Percentiles rank a stretch among this genome's conserved stretches.
phyloP scores from a whole-genome alignment of 352 stramenopile species.

The Phytophthora ramorum region DNA sequence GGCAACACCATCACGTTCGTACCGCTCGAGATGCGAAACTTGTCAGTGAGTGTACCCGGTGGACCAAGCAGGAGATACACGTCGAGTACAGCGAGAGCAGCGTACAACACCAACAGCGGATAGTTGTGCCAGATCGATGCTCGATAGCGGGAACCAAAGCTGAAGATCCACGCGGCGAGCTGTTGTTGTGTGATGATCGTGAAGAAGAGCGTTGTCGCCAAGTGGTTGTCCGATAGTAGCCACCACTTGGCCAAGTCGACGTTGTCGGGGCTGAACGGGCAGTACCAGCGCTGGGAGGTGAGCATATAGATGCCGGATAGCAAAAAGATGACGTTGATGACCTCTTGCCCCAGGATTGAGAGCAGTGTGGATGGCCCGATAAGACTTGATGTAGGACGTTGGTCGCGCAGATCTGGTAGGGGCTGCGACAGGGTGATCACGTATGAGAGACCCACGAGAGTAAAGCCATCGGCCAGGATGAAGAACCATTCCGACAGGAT shows the following conservation, averaged over 20 bases:
- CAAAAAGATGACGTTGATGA: constrained; percentile 64
- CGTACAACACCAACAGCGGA: constrained; percentile 30
- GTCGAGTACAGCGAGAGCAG: constrained; percentile 30
- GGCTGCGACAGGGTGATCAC: constrained; percentile 70
- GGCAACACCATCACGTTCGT: constrained; percentile 61
- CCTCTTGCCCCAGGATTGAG: constrained; percentile 50
- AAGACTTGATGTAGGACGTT: constrained; percentile 61
- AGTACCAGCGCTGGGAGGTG: constrained; percentile 34
- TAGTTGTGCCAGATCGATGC: constrained; percentile 42
- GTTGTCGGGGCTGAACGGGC: constrained; percentile 40
- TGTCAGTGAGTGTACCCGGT: constrained; percentile 39
- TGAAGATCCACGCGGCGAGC: constrained; percentile 35
- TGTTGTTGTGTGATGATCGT: constrained; percentile 37
- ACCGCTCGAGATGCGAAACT: constrained; percentile 51
- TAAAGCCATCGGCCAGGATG: constrained; percentile 70
- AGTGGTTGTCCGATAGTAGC: constrained; percentile 46
- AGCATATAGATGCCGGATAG: constrained; percentile 34
- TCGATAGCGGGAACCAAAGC: constrained; percentile 50
- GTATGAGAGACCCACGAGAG: constrained; percentile 70
- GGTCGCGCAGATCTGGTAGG: constrained; percentile 20
- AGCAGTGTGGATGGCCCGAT: constrained; percentile 55
- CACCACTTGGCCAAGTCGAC: constrained; percentile 47
- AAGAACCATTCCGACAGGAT: constrained; percentile 77
- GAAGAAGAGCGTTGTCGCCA: constrained; percentile 45
- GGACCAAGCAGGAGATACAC: constrained; percentile 40